Evolutionary conservation across 768 basidiomycete genomes (phyloP).

Genomic region (Hydnum rufescens): DNA sequence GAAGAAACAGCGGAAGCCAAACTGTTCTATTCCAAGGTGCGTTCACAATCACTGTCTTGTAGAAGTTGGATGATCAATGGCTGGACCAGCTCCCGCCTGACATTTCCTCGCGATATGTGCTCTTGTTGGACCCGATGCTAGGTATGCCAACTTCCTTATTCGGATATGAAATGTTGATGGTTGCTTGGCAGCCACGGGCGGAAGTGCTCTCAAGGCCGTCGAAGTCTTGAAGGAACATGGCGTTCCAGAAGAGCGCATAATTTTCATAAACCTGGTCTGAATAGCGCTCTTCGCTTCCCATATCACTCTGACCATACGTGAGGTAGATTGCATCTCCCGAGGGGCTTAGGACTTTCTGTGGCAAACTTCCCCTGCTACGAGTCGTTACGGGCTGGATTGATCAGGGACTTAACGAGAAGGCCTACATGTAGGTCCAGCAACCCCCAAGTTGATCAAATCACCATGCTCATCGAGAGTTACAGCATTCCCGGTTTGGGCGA

Average conservation of each 20-base stretch:
- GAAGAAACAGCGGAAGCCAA: slow-evolving; percentile 89
- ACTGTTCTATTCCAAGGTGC: slow-evolving; percentile 74
- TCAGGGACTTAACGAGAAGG: slow-evolving; percentile 73
- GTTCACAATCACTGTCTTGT: neutral
- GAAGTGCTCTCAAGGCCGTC: slow-evolving; percentile 93
- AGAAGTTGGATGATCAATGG: neutral
- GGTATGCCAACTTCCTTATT: slow-evolving; percentile 28
- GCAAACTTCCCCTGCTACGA: slow-evolving; percentile 31
- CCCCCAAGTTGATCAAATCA: neutral
- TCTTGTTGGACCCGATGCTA: slow-evolving; percentile 94
- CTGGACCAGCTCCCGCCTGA: slow-evolving; percentile 64
- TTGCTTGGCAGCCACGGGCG: slow-evolving; percentile 55
- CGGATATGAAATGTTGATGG: neutral
- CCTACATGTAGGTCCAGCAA: slow-evolving; percentile 22
- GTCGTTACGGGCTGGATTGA: slow-evolving; percentile 97
- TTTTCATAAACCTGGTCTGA: slow-evolving; percentile 82
- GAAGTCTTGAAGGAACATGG: slow-evolving; percentile 83
- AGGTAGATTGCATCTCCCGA: slow-evolving; percentile 1
- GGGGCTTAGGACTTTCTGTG: neutral
- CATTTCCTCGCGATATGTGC: slow-evolving; percentile 75
- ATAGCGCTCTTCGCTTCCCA: slow-evolving; percentile 2
- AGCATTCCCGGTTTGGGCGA: slow-evolving; percentile 94
- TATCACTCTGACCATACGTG: neutral
- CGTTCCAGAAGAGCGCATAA: slow-evolving; percentile 85
- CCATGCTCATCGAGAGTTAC: slow-evolving; percentile 14